phyloP scores from a whole-genome alignment of 164 flowering plant species.

The grape (Vitis vinifera) region ASM3070453v1 NC_081810.1:4698001-4698500 shows the following conservation, averaged over 20 bases:
- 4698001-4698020: no score
- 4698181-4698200: neutral
- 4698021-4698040: no score
- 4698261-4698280: no score
- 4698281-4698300: neutral
- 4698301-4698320: constrained; percentile 34
- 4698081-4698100: no score
- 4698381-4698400: constrained; percentile 79
- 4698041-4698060: no score
- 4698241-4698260: no score
- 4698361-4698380: constrained; percentile 63
- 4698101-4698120: neutral
- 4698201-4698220: neutral
- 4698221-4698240: no score
- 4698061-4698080: no score
- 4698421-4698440: constrained; percentile 36
- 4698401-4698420: constrained; percentile 35
- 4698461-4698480: constrained; percentile 32
- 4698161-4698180: constrained; percentile 3
- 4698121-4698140: neutral
- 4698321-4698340: constrained; percentile 22
- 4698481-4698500: constrained; percentile 19
- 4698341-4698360: constrained; percentile 23
- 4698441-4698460: constrained; percentile 46
- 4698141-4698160: constrained; percentile 4